Evolutionary conservation across 2,329 filamentous ascomycete species (phyloP).

Genomic region (Teratosphaeria epicoccoides): DNA sequence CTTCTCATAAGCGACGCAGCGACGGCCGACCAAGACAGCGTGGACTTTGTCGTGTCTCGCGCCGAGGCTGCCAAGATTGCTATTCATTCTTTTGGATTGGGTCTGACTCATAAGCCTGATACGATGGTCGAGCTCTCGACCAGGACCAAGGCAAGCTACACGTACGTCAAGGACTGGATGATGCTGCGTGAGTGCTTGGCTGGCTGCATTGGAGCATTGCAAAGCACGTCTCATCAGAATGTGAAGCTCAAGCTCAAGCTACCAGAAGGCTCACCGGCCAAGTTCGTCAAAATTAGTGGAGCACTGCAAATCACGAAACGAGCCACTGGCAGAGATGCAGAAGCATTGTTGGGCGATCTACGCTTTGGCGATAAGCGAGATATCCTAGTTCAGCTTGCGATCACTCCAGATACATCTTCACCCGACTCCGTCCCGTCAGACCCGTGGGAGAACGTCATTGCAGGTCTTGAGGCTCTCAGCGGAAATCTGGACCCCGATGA

Average conservation of each 20-base stretch:
- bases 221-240: conserved; percentile 95
- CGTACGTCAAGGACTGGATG: conserved; percentile 99
- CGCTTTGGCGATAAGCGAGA: conserved; percentile 93
- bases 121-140: conserved; percentile 97
- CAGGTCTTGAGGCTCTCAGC: conserved; percentile 83
- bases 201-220: conserved; percentile 81
- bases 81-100: conserved; percentile 92
- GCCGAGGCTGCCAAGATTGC: conserved; percentile 97
- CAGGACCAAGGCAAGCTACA: conserved; percentile 91
- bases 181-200: conserved; percentile 95
- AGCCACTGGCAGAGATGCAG: conserved; percentile 85
- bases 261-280: conserved; percentile 91
- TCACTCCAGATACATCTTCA: conserved; percentile 70
- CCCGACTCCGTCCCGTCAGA: conserved; percentile 85
- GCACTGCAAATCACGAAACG: conserved; percentile 94
- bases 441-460: conserved; percentile 94
- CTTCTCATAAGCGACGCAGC: conserved; percentile 96
- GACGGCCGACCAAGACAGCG: conserved; percentile 84
- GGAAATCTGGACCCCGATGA: conserved; percentile 80
- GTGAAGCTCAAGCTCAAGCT: conserved; percentile 90
- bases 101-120: conserved; percentile 94
- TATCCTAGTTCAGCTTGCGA: conserved; percentile 86
- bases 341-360: conserved; percentile 82
- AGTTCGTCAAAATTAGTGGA: conserved; percentile 97
- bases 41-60: conserved; percentile 93